These are phyloP conservation scores for Heliophila coronopifolia DNA, from an alignment of 441 rosid species.

Conservation along the genomic window DNA sequence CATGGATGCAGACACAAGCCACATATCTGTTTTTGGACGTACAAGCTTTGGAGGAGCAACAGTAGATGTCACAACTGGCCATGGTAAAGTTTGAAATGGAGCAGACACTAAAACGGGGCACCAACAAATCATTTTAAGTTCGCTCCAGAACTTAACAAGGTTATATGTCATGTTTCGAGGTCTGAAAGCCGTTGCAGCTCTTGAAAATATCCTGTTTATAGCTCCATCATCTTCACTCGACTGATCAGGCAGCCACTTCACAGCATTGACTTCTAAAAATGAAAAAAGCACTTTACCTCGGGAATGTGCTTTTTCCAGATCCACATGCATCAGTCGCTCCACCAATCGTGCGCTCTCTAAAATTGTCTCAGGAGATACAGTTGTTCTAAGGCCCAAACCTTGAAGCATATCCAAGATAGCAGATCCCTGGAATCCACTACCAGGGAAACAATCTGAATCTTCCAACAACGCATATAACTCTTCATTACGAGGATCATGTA, in stretches of 20 bases:
- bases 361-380: constrained; percentile 76
- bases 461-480: constrained; percentile 83
- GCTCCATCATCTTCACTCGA: constrained; percentile 61
- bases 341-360: constrained; percentile 82
- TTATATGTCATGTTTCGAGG: constrained; percentile 71
- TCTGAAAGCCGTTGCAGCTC: constrained; percentile 85
- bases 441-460: constrained; percentile 79
- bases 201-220: constrained; percentile 67
- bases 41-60: constrained; percentile 99
- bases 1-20: constrained; percentile 99
- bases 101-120: constrained; percentile 91
- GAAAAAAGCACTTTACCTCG: constrained; percentile 85
- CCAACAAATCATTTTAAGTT: constrained; percentile 88
- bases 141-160: constrained; percentile 84
- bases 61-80: constrained; percentile 80
- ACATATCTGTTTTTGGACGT: constrained; percentile 69
- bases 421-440: constrained; percentile 59
- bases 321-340: constrained; percentile 60
- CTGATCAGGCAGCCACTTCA: constrained; percentile 80
- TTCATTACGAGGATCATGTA: constrained; percentile 90
- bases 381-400: constrained; percentile 82
- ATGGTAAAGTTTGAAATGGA: constrained; percentile 79
- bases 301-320: constrained; percentile 67
- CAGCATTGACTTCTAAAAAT: constrained; percentile 82
- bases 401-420: constrained; percentile 76